Conservation (phyloP, 768 basidiomycete genomes). For the Cystofilobasidium bisporidii region DNA sequence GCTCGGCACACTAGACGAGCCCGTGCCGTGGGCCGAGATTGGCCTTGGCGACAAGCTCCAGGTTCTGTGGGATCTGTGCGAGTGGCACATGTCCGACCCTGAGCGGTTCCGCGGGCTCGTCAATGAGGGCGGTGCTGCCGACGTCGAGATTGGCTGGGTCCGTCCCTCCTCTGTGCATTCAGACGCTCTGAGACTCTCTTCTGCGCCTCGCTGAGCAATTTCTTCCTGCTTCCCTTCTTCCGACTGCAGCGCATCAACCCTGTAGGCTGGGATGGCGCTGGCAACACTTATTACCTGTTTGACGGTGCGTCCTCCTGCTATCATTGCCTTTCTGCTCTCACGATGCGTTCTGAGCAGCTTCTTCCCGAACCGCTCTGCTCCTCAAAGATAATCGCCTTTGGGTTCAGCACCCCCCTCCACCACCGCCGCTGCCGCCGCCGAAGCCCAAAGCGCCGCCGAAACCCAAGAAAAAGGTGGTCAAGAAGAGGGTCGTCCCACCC, state of each 20-base stretch:
- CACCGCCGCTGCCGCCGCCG: conserved; percentile 10
- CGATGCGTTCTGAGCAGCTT: background rate
- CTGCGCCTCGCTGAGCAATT: too few relatives aligned
- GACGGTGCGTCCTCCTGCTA: conserved; percentile 44
- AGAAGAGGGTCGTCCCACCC: background rate
- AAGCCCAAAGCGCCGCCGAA: conserved; percentile 35
- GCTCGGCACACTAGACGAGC: conserved; percentile 54
- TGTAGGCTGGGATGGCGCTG: conserved; percentile 68
- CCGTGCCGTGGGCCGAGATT: conserved; percentile 53
- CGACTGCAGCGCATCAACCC: conserved; percentile 65
- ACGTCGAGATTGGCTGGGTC: conserved; percentile 70
- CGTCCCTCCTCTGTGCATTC: conserved; percentile 36
- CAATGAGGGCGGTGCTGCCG: conserved; percentile 59
- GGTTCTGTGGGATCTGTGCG: conserved; percentile 48
- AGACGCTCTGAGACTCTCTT: too few relatives aligned
- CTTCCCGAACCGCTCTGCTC: background rate
- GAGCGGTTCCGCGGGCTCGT: conserved; percentile 50
- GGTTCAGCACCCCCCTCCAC: conserved; percentile 63
- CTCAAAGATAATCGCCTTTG: conserved; percentile 61
- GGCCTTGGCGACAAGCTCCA: conserved; percentile 64
- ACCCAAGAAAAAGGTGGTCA: conserved; percentile 40
- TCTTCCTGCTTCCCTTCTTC: background rate
- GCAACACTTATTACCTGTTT: conserved; percentile 76
- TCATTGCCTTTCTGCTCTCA: background rate
- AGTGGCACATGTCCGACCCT: conserved; percentile 83